Base-by-base conservation (phyloP, 129 eudicot genomes). In the Artemisia argyi region DNA sequence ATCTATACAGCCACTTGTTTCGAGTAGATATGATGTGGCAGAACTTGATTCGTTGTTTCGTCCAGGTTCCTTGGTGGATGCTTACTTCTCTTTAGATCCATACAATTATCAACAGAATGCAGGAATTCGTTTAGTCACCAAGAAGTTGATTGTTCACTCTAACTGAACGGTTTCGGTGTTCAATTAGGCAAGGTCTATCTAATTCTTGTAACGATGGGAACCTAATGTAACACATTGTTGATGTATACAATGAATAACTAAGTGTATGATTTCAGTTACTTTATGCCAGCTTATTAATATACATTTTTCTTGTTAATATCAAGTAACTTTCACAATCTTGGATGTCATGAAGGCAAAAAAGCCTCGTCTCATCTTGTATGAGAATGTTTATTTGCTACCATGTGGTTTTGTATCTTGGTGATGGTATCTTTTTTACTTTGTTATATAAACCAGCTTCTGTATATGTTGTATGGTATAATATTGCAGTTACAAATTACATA, bases 21-120 rank as follows among this genome's bases (percentile, higher is more conserved):
- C 88, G 35, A 83, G 87, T 71, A 77, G 83, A 65, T 85, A 71
- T 55, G 91, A 94, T 66, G 80, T 83, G 76, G 61, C 73, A 56
- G 94, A 90, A 83, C 84, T 90, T 39, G 89, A 81, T 7, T 82
- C 79, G 10, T 28, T 95, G 70, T 68, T 91, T 68, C 73, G 64
- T 66, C 81, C 84, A 3, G 96, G 97, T 65, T 78, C 69, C 2
- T 44, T 68, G 14, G 82, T 95, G 73, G 99, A 95, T 74, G 91
- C 80, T 8, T 90, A 77, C 83, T 84, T 90, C 80, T 81, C 90
- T 9, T 77, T 95, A 75, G 96, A 88, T 62, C 76, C 91, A 1
- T 95, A 86, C 53, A 91, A 86, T 72, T 90, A 79, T 76, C 94
- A 80, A 81, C 99, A 95, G 80, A 86, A 81, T 69, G 96, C 91